These are phyloP conservation scores for Monosporascus sp. DNA, from an alignment of 2,329 filamentous ascomycete genomes.

Conservation along the genomic window DNA sequence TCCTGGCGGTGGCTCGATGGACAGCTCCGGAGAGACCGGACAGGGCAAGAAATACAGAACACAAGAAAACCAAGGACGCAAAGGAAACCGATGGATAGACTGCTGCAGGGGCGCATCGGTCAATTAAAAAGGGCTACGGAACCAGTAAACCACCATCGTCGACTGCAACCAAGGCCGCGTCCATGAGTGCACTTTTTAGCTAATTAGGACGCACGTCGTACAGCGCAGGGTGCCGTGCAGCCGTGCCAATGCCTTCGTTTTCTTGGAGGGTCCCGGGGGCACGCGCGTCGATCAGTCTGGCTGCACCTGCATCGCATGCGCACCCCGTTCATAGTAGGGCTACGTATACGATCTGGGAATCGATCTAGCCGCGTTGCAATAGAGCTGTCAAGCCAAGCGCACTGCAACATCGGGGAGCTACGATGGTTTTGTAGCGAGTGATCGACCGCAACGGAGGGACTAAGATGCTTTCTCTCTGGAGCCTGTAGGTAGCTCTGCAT, in stretches of 20 bases:
- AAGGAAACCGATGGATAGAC: neutral
- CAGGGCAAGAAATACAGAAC: neutral
- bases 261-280: neutral
- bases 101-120: neutral
- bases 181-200: too few species aligned
- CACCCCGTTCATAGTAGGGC: neutral
- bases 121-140: neutral
- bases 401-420: neutral
- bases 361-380: neutral
- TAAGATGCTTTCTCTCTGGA: neutral
- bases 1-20: too few species aligned
- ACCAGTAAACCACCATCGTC: neutral
- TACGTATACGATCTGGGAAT: neutral
- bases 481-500: neutral
- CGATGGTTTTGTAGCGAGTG: neutral
- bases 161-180: neutral
- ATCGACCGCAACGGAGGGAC: neutral
- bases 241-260: neutral
- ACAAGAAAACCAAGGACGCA: neutral
- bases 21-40: too few species aligned
- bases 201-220: neutral
- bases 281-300: neutral
- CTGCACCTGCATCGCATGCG: neutral
- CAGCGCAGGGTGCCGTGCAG: neutral
- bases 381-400: neutral